Evolutionary conservation across 495 filamentous ascomycete genomes (phyloP).

Genomic region (Penicillium paxilli): DNA sequence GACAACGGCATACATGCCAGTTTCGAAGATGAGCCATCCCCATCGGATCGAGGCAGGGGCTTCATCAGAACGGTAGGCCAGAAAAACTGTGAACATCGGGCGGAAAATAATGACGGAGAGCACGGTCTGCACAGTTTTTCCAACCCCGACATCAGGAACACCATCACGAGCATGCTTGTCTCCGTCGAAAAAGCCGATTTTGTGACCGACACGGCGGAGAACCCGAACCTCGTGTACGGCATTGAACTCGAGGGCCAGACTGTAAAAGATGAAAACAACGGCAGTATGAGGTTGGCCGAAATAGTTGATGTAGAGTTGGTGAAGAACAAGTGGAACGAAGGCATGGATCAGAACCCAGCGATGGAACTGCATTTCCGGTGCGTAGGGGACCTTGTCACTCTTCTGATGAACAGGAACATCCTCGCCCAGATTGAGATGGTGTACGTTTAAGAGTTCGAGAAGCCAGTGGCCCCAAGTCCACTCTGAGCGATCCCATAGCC

Average conservation of each 20-base stretch:
- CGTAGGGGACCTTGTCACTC: conserved; percentile 30
- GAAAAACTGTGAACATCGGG: conserved; percentile 14
- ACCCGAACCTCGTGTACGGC: conserved; percentile 21
- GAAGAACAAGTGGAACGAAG: conserved; percentile 20
- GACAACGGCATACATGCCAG: conserved; percentile 31
- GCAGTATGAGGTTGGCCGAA: conserved; percentile 12
- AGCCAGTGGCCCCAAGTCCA: conserved; percentile 25
- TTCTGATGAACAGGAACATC: conserved; percentile 27
- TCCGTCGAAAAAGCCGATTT: conserved; percentile 21
- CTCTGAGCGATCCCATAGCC: conserved; percentile 17
- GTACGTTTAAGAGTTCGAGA: conserved; percentile 20
- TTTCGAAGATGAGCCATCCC: conserved; percentile 30
- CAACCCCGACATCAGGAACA: conserved; percentile 23
- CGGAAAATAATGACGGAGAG: conserved; percentile 14
- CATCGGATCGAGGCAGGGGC: conserved; percentile 46
- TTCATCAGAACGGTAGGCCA: conserved; percentile 14
- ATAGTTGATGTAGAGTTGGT: conserved; percentile 23
- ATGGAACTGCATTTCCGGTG: conserved; percentile 20
- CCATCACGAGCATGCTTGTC: conserved; percentile 25
- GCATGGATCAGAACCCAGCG: conserved; percentile 23
- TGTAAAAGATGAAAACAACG: conserved; percentile 24
- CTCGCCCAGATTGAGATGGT: conserved; percentile 21
- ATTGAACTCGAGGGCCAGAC: conserved; percentile 20
- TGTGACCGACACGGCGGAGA: conserved; percentile 24
- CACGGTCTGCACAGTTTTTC: conserved; percentile 10